These are phyloP conservation scores for Ascocoryne sarcoides DNA, from an alignment of 2,329 filamentous ascomycete genomes.

Conservation along the genomic window DNA sequence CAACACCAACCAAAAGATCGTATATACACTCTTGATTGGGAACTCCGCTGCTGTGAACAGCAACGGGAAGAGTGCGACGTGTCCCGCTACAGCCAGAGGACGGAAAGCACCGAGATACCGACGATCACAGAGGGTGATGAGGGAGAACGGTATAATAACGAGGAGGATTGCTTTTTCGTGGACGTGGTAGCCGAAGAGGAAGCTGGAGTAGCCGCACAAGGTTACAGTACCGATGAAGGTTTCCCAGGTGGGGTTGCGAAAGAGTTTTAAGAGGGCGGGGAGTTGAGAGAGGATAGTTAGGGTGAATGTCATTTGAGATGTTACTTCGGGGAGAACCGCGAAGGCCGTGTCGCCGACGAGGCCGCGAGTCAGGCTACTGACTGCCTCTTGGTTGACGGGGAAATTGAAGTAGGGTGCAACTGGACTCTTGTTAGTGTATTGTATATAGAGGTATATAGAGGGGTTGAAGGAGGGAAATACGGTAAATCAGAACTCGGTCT, in stretches of 20 bases:
- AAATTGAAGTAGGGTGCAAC: slow-evolving; percentile 77
- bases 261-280: slow-evolving; percentile 74
- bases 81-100: slow-evolving; percentile 83
- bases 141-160: slow-evolving; percentile 88
- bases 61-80: slow-evolving; percentile 90
- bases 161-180: slow-evolving; percentile 95
- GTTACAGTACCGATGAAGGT: slow-evolving; percentile 84
- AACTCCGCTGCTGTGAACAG: slow-evolving; percentile 90
- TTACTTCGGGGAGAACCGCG: slow-evolving; percentile 82
- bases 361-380: slow-evolving; percentile 85
- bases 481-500: slow-evolving; percentile 72
- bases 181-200: slow-evolving; percentile 97
- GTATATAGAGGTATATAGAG: no score
- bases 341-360: slow-evolving; percentile 91
- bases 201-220: slow-evolving; percentile 90
- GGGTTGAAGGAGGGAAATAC: slow-evolving; percentile 36
- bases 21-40: slow-evolving; percentile 88
- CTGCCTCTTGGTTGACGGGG: slow-evolving; percentile 60
- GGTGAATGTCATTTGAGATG: slow-evolving; percentile 68
- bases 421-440: slow-evolving; percentile 36
- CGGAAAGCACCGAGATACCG: slow-evolving; percentile 87
- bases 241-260: slow-evolving; percentile 73
- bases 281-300: slow-evolving; percentile 77
- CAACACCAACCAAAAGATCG: slow-evolving; percentile 79
- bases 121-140: slow-evolving; percentile 83